These are phyloP conservation scores for Diplodia corticola DNA, from an alignment of 2,329 filamentous ascomycete genomes.

Conservation along the genomic window DNA sequence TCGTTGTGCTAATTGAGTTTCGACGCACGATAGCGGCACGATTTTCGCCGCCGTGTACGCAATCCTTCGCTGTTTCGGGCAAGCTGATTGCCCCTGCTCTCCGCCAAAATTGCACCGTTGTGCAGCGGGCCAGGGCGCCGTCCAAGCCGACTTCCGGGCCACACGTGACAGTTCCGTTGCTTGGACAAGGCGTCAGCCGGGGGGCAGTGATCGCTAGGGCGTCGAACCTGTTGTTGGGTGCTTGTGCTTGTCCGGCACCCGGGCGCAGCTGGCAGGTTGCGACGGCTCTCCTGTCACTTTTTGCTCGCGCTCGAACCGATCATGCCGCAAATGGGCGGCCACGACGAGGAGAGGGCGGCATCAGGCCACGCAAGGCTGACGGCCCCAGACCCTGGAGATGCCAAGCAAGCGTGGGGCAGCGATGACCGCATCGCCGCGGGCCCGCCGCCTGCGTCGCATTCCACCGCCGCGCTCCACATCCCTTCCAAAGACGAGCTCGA, in stretches of 20 bases:
- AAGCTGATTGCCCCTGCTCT: constrained; percentile 16
- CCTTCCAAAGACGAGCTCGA: constrained; percentile 20
- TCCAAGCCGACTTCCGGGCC: constrained; percentile 4
- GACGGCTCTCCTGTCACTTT: constrained; percentile 3
- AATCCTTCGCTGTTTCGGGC: constrained; percentile 15
- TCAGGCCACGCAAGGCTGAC: constrained; percentile 8
- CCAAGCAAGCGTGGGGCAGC: background rate
- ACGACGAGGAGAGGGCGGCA: background rate
- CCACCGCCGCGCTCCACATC: constrained; percentile 5
- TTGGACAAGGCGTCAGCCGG: constrained; percentile 10
- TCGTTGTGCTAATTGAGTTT: background rate
- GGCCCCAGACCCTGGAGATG: constrained; percentile 7
- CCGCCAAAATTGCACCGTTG: constrained; percentile 6
- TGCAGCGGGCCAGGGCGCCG: background rate
- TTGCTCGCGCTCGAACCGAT: background rate
- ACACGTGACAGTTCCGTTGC: constrained; percentile 5
- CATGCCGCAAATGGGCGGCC: background rate
- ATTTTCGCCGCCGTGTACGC: background rate
- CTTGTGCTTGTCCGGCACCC: no score
- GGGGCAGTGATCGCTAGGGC: constrained; percentile 12
- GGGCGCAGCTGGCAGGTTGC: background rate
- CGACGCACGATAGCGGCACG: background rate
- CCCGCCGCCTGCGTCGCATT: background rate
- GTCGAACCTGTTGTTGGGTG: constrained; percentile 1
- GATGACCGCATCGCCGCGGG: constrained; percentile 1